phyloP scores from a whole-genome alignment of 2,329 filamentous ascomycete genomes.

The Nectriaceae sp. region DNA sequence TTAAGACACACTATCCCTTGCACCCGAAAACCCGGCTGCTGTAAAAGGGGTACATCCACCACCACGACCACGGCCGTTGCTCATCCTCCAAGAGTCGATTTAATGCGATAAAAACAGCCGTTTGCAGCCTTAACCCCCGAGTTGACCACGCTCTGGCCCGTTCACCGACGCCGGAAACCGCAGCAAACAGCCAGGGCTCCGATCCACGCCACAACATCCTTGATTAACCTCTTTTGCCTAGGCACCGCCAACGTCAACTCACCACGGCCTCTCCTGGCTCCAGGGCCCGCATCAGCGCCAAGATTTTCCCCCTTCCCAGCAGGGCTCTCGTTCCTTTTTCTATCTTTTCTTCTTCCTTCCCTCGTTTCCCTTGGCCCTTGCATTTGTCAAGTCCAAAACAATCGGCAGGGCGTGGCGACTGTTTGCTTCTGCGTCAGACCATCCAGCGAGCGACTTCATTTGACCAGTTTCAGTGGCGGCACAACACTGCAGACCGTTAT shows the following conservation, averaged over 20 bases:
- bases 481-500: slow-evolving; percentile 5
- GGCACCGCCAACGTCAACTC: background rate
- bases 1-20: background rate
- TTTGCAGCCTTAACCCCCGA: background rate
- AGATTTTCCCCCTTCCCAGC: slow-evolving; percentile 4
- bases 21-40: background rate
- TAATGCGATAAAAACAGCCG: no score
- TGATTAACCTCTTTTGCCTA: background rate
- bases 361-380: slow-evolving; percentile 3
- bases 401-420: slow-evolving; percentile 11
- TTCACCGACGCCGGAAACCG: slow-evolving; percentile 13
- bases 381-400: background rate
- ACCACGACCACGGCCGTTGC: background rate
- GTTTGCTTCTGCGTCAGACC: slow-evolving; percentile 20
- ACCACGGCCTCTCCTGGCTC: background rate
- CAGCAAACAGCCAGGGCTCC: background rate
- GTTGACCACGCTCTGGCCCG: slow-evolving; percentile 19
- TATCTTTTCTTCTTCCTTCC: slow-evolving; percentile 4
- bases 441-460: slow-evolving; percentile 1
- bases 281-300: background rate
- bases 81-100: background rate
- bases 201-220: slow-evolving; percentile 10
- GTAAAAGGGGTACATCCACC: background rate
- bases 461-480: background rate
- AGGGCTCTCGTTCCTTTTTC: slow-evolving; percentile 14